Evolutionary conservation across 805 yeast species (phyloP).

Genomic region (Lachancea nothofagi): DNA sequence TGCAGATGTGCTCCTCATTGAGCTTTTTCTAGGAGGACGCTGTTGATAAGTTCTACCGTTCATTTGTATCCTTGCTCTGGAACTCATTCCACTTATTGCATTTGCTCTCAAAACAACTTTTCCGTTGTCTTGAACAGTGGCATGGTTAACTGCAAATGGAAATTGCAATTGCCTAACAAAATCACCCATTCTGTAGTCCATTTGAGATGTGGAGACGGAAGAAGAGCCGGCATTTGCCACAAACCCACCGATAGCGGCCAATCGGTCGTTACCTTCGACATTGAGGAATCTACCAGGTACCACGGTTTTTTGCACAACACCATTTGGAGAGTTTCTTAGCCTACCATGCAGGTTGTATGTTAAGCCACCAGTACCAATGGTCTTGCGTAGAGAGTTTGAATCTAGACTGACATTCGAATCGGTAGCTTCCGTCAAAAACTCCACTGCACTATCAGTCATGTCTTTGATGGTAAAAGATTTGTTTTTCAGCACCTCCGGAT

Average conservation of each 20-base stretch:
- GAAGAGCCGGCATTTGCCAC: conserved; percentile 34
- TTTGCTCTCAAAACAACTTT: conserved; percentile 21
- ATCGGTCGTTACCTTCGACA: conserved; percentile 37
- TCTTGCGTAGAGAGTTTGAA: conserved; percentile 17
- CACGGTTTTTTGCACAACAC: conserved; percentile 47
- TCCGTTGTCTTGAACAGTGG: conserved; percentile 37
- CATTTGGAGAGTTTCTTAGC: conserved; percentile 64
- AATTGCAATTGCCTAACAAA: conserved; percentile 40
- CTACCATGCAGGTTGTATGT: conserved; percentile 66
- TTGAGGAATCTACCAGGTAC: conserved; percentile 65
- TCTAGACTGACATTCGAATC: conserved; percentile 11
- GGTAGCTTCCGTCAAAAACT: conserved; percentile 34
- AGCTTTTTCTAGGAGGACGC: conserved; percentile 12
- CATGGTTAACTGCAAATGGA: conserved; percentile 39
- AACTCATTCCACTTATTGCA: conserved; percentile 19
- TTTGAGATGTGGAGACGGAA: conserved; percentile 31
- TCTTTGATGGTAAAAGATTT: conserved; percentile 30
- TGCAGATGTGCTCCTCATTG: conserved; percentile 14
- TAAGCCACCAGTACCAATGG: conserved; percentile 73
- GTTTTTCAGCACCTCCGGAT: conserved; percentile 39
- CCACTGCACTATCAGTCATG: conserved; percentile 36
- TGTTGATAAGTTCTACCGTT: conserved; percentile 17
- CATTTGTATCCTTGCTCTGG: conserved; percentile 17
- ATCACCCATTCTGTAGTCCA: conserved; percentile 34
- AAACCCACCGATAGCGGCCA: conserved; percentile 58